Conservation (phyloP, 2,329 filamentous ascomycete genomes). For the Dactylellina sp. region DNA sequence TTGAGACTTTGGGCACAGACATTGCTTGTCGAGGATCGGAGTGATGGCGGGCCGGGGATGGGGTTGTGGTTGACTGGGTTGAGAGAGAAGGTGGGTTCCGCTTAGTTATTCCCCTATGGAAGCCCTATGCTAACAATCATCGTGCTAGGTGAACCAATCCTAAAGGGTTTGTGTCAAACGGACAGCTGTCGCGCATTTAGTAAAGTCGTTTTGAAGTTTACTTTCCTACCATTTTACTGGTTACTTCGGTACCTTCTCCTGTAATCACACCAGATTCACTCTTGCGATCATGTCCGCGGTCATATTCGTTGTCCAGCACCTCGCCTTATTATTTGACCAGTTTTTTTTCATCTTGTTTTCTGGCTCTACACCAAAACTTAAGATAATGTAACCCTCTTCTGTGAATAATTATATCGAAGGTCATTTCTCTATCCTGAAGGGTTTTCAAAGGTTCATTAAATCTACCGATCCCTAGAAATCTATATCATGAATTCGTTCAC, state of each 20-base stretch:
- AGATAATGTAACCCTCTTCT: constrained; percentile 32
- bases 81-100: constrained; percentile 84
- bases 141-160: constrained; percentile 47
- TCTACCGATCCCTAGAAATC: not conserved
- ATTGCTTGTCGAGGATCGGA: constrained; percentile 90
- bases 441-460: not conserved
- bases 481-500: not conserved
- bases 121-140: constrained; percentile 20
- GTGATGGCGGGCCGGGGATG: constrained; percentile 91
- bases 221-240: no score
- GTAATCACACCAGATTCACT: not conserved
- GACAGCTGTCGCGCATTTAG: no score
- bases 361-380: constrained; percentile 14
- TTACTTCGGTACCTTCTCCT: not conserved
- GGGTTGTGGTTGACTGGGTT: constrained; percentile 92
- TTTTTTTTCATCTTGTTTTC: constrained; percentile 1
- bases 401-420: constrained; percentile 33
- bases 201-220: not conserved
- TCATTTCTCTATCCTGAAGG: not conserved
- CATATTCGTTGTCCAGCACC: not conserved
- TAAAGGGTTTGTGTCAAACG: constrained; percentile 7
- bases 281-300: not conserved
- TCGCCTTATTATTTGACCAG: not conserved
- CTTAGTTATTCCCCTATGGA: not conserved
- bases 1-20: constrained; percentile 97